Percentiles rank a stretch among this genome's conserved stretches.
These are phyloP conservation scores for Annona cherimola DNA, from an alignment of 164 flowering plant genomes.

Conservation along the genomic window DNA sequence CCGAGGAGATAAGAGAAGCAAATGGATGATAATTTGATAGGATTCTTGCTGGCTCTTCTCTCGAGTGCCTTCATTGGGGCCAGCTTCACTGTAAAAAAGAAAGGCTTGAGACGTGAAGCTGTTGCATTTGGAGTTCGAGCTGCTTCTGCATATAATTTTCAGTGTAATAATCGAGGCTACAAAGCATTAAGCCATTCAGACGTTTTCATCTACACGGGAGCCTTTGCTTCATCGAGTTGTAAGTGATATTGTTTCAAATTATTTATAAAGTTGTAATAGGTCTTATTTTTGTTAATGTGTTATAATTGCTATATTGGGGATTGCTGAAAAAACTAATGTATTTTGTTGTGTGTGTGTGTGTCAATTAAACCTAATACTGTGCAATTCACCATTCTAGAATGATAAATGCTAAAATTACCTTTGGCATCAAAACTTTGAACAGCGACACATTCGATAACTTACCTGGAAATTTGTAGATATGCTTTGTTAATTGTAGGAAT, in stretches of 20 bases:
- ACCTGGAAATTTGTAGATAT: not conserved
- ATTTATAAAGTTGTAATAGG: not conserved
- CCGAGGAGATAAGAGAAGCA: too few relatives aligned
- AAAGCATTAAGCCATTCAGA: conserved; percentile 31
- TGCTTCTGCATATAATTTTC: conserved; percentile 8
- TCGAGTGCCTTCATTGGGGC: conserved; percentile 75
- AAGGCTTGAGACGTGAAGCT: conserved; percentile 74
- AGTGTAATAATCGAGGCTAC: conserved; percentile 55
- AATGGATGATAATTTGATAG: conserved; percentile 66
- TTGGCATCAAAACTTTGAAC: too few relatives aligned
- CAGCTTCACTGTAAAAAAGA: conserved; percentile 77
- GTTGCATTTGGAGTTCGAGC: too few relatives aligned
- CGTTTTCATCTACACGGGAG: conserved; percentile 47
- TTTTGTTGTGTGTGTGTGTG: too few relatives aligned
- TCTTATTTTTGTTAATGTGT: not conserved
- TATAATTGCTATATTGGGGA: too few relatives aligned
- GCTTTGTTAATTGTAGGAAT: not conserved
- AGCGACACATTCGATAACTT: not conserved
- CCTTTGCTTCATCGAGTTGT: conserved; percentile 36
- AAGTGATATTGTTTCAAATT: conserved; percentile 11
- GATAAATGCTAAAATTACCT: too few relatives aligned
- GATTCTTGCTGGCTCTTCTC: conserved; percentile 56
- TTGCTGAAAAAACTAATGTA: too few relatives aligned
- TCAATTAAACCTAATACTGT: too few relatives aligned
- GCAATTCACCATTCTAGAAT: too few relatives aligned